Base-by-base conservation (phyloP, 208 protist genomes). In the Acanthamoeba royreba region DNA sequence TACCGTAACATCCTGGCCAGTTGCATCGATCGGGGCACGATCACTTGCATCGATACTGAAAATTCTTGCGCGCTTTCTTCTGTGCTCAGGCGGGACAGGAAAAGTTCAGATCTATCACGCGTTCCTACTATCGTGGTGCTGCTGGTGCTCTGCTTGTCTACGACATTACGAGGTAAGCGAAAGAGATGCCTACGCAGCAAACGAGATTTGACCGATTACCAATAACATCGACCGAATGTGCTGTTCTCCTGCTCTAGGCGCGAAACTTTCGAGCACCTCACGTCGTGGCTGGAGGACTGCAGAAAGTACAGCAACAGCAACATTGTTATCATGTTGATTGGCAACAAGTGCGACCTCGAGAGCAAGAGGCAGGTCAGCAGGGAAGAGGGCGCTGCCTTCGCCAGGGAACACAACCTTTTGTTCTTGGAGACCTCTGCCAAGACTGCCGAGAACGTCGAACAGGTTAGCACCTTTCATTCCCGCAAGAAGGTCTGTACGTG, bases 381-480 rank as follows among this genome's bases (percentile, higher is more conserved):
- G 2, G 99, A 99, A 93, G 99, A 99, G 94, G 99, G 99, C 22
- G 96, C 98, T 95, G 94, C 94, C 25, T 99, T 99, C 96, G 99
- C 99, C 13, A 96, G 96, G 17, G 96, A 99, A 88, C 97, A 99
- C 91, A 98, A 97, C 52, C 95, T 99, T 0, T 81, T 99, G 8
- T 99, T 99, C 94, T 97, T 99, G 92, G 99, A 99, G 95, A 99
- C 99, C 0, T 99, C 98, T 53, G 99, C 99, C 17, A 99, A 99
- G 96, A 77, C 49, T 19, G 87, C 87, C 13, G 58, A 69, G 85
- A 99, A 99, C 93, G 98, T 99, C 25, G 98, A 99, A 53, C 19
- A 55, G 79, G 79, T 87, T 87, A 53, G 13, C 19, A 11, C 49
- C 19, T 55, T 55, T 55, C 19, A 55, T 55, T 55, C 19, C 19